Conservation (phyloP, 2,329 filamentous ascomycete species). For the Aspergillus pseudoviridinutans region DNA sequence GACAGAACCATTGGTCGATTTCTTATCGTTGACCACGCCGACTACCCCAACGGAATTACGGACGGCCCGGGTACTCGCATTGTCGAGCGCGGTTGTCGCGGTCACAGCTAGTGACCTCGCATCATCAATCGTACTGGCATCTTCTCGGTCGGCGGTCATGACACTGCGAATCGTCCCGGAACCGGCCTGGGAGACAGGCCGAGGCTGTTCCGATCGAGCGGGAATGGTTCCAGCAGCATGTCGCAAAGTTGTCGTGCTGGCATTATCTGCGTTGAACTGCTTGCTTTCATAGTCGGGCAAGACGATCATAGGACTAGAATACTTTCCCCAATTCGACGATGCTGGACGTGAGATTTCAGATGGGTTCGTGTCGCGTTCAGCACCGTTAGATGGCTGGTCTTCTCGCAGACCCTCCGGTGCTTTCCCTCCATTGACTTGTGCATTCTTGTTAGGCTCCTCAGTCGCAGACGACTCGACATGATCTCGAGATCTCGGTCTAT, state of each 20-base stretch:
- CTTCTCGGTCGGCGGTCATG: conserved; percentile 25
- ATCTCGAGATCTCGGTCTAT: conserved; percentile 1
- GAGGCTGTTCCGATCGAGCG: conserved; percentile 19
- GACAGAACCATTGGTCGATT: conserved; percentile 19
- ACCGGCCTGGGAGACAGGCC: conserved; percentile 21
- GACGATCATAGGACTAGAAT: conserved; percentile 22
- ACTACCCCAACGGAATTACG: conserved; percentile 26
- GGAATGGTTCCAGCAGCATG: conserved; percentile 25
- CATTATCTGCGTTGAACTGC: conserved; percentile 26
- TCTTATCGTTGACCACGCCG: conserved; percentile 11
- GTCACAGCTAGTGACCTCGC: conserved; percentile 20
- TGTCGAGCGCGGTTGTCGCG: conserved; percentile 14
- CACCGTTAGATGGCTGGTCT: neutral
- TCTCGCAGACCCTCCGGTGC: neutral
- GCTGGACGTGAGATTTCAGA: neutral
- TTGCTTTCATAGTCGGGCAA: conserved; percentile 26
- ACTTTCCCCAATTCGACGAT: conserved; percentile 11
- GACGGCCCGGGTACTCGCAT: conserved; percentile 29
- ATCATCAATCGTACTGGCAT: conserved; percentile 27
- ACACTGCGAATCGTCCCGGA: conserved; percentile 28
- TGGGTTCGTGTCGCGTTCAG: neutral
- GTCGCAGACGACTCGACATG: neutral
- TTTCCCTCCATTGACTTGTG: neutral
- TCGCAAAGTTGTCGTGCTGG: conserved; percentile 31
- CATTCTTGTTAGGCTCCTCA: neutral